Evolutionary conservation across 805 yeast species (phyloP), one percentile per base, ranked within the genome.

Genomic region (Cyberlindnera japonica): DNA sequence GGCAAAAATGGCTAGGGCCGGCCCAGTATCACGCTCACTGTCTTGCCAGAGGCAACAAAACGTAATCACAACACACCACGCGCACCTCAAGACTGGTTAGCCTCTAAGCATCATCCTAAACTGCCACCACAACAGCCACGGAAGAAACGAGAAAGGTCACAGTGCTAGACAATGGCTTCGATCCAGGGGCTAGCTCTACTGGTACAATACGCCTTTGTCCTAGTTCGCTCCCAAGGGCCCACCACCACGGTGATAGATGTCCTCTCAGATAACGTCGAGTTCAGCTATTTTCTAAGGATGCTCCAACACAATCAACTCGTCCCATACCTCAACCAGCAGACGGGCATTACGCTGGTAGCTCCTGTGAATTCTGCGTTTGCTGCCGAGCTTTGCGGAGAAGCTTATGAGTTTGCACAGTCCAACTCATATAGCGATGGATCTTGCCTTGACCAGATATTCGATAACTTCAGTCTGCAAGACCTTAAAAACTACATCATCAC

Each of bases 341-440:
- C 65, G 18, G 81, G 84, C 56, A 75, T 81, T 42, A 85, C 95
- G 0, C 61, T 87, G n/a, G 57, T 83, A 29, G 95, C 95, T 1
- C 95, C 95, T 0, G 72, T 82, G 11, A 87, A 87, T 56, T 79
- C 81, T 49, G 95, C 95, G 1, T 85, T 83, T 58, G 67, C 65
- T 5, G 54, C 56, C 14, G 23, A n/a, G 7, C 13, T 28, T 10
- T 30, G 19, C 8, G 31, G 19, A 16, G 28, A 25, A 25, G 28
- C 14, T 9, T 8, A 9, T 12, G 14, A 8, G 6, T 6, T 12
- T 12, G n/a, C 14, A 25, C 11, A 9, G 15, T 12, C 11, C 18
- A 15, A 27, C 8, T 7, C 30, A 27, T 6, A 6, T 17, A 5
- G 7, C 30, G 30, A 27, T 18, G 33, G 19, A 17, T 4, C 22